Percentiles rank a stretch among this genome's conserved stretches.
Conservation (phyloP, 2,329 filamentous ascomycete species). For the Teratosphaeria epicoccoides region DNA sequence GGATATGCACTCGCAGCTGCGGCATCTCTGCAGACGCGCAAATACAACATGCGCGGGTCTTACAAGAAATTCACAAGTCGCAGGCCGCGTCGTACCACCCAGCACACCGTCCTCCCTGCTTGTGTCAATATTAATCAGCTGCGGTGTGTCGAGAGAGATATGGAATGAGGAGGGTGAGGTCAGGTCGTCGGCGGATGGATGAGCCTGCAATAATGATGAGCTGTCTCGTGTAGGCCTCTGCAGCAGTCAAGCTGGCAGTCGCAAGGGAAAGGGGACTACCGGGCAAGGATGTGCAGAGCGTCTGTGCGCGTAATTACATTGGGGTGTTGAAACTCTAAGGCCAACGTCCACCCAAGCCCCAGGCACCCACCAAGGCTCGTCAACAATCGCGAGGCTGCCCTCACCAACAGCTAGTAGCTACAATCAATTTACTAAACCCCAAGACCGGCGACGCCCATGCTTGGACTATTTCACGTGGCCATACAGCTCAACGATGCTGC, state of each 20-base stretch:
- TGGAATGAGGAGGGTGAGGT: neutral
- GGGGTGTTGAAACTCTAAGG: neutral
- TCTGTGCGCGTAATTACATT: neutral
- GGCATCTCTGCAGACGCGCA: neutral
- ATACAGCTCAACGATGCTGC: neutral
- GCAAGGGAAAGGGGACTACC: neutral
- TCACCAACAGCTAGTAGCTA: neutral
- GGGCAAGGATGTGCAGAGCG: neutral
- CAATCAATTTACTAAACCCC: neutral
- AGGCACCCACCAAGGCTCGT: too few species aligned
- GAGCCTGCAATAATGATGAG: neutral
- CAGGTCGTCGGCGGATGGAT: neutral
- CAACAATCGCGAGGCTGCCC: neutral
- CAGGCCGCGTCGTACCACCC: conserved; percentile 3
- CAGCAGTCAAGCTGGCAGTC: neutral
- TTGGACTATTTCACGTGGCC: neutral
- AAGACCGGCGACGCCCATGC: neutral
- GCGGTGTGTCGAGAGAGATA: too few species aligned
- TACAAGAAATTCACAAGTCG: conserved; percentile 5
- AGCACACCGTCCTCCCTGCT: neutral
- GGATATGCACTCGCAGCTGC: neutral
- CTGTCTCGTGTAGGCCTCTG: neutral
- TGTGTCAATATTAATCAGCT: too few species aligned
- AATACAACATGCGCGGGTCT: neutral
- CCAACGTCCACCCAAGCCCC: neutral